These are phyloP conservation scores for Alternaria panax DNA, from an alignment of 2,329 filamentous ascomycete genomes.

Conservation along the genomic window DNA sequence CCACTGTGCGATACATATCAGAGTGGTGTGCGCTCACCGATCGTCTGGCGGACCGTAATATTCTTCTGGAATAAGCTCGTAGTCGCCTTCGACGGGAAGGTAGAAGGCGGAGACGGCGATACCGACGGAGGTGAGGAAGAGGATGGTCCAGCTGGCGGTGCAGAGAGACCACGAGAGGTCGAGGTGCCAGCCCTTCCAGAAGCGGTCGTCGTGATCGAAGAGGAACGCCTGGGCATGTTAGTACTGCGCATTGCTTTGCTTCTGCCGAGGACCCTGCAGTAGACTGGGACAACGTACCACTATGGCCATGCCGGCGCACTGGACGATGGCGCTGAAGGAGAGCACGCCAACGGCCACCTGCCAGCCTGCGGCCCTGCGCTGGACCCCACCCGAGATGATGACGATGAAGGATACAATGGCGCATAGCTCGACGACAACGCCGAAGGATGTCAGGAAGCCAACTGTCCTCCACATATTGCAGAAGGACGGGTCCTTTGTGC, in stretches of 20 bases:
- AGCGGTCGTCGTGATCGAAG: slow-evolving; percentile 82
- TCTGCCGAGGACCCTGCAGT: neutral
- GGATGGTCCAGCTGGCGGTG: slow-evolving; percentile 66
- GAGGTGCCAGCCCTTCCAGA: slow-evolving; percentile 81
- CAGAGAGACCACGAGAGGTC: slow-evolving; percentile 79
- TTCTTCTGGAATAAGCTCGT: slow-evolving; percentile 72
- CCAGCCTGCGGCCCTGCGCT: slow-evolving; percentile 84
- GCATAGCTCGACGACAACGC: slow-evolving; percentile 81
- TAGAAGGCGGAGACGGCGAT: slow-evolving; percentile 72
- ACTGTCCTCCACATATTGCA: slow-evolving; percentile 91
- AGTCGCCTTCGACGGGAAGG: slow-evolving; percentile 82
- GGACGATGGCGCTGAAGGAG: slow-evolving; percentile 68
- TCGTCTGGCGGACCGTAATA: slow-evolving; percentile 42
- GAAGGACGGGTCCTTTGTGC: slow-evolving; percentile 73
- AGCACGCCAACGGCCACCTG: slow-evolving; percentile 74
- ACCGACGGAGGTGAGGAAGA: slow-evolving; percentile 62
- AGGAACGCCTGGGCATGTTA: slow-evolving; percentile 71
- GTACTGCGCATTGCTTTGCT: slow-evolving; percentile 2
- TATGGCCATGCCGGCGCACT: slow-evolving; percentile 79
- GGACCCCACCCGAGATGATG: slow-evolving; percentile 78
- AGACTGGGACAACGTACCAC: slow-evolving; percentile 68
- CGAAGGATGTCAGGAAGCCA: slow-evolving; percentile 86
- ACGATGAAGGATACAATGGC: slow-evolving; percentile 81
- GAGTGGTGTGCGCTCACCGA: slow-evolving; percentile 34
- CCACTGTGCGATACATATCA: neutral